Conservation (phyloP, 768 basidiomycete genomes). For the Suillus hirtellus region DNA sequence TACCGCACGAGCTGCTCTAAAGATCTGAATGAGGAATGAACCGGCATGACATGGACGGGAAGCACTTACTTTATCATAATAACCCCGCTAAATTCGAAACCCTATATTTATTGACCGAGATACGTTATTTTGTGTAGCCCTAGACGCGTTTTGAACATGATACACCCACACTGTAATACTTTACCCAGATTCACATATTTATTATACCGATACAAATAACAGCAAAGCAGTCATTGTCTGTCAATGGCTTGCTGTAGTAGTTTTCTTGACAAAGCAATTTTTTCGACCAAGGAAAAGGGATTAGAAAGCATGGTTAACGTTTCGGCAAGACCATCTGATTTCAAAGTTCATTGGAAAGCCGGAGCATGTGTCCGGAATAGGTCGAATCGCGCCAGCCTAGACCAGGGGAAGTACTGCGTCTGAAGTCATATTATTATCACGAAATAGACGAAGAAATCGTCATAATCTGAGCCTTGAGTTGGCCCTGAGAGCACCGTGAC, state of each 20-base stretch:
- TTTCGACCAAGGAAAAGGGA: not conserved
- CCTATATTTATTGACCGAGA: slow-evolving; percentile 27
- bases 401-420: not conserved
- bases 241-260: not conserved
- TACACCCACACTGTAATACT: slow-evolving; percentile 22
- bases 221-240: not conserved
- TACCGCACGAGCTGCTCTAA: slow-evolving; percentile 64
- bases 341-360: not conserved
- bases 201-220: not conserved
- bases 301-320: not conserved
- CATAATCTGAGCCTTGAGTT: not conserved
- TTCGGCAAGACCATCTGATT: not conserved
- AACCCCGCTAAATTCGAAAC: slow-evolving; percentile 10
- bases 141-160: slow-evolving; percentile 16
- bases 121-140: slow-evolving; percentile 26
- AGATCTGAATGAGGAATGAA: slow-evolving; percentile 28
- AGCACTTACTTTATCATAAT: slow-evolving; percentile 1
- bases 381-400: not conserved
- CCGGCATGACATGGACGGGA: not conserved
- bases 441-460: not conserved
- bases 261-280: slow-evolving; percentile 1
- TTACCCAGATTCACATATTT: slow-evolving; percentile 7
- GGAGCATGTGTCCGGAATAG: not conserved
- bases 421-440: not conserved
- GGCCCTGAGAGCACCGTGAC: not conserved